phyloP scores from a whole-genome alignment of 1,284 basidiomycete genomes.

The Malassezia cuniculi region DNA sequence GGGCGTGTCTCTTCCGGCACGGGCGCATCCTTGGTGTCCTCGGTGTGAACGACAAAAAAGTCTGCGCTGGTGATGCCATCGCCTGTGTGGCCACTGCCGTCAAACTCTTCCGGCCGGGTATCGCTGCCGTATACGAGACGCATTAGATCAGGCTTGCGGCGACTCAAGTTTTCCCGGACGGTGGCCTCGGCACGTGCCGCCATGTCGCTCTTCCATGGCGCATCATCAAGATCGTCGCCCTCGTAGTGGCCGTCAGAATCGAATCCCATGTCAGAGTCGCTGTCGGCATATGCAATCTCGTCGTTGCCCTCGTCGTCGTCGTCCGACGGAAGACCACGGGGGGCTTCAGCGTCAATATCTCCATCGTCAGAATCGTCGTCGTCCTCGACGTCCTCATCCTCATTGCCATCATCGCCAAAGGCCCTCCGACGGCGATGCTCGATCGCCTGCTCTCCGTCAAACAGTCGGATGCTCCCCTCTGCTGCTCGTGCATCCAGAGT shows the following conservation, averaged over 20 bases:
- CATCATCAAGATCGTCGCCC: conserved; percentile 37
- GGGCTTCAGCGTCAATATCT: conserved; percentile 18
- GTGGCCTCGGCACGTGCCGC: conserved; percentile 53
- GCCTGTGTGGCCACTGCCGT: too few species aligned
- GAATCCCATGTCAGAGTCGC: conserved; percentile 42
- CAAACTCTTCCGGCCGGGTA: conserved; percentile 60
- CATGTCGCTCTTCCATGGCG: conserved; percentile 70
- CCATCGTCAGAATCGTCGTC: conserved; percentile 26
- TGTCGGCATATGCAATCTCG: conserved; percentile 41
- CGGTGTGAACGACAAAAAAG: conserved; percentile 51
- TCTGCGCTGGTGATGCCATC: conserved; percentile 39
- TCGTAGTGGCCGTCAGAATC: conserved; percentile 16
- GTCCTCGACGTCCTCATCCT: conserved; percentile 28
- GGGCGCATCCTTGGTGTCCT: conserved; percentile 45
- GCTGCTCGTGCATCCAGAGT: conserved; percentile 76
- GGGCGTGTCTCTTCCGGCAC: conserved; percentile 63
- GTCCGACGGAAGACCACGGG: conserved; percentile 12
- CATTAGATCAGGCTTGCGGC: conserved; percentile 58
- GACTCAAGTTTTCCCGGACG: conserved; percentile 38
- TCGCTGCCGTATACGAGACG: conserved; percentile 68
- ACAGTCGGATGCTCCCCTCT: conserved; percentile 68
- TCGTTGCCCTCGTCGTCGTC: conserved; percentile 18
- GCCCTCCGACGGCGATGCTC: conserved; percentile 23
- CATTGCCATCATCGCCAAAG: conserved; percentile 16
- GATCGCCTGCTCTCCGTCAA: conserved; percentile 49